Evolutionary conservation across 495 filamentous ascomycete genomes (phyloP), one percentile per base, ranked within the genome.

Genomic region (Thermothielavioides terrestris): DNA sequence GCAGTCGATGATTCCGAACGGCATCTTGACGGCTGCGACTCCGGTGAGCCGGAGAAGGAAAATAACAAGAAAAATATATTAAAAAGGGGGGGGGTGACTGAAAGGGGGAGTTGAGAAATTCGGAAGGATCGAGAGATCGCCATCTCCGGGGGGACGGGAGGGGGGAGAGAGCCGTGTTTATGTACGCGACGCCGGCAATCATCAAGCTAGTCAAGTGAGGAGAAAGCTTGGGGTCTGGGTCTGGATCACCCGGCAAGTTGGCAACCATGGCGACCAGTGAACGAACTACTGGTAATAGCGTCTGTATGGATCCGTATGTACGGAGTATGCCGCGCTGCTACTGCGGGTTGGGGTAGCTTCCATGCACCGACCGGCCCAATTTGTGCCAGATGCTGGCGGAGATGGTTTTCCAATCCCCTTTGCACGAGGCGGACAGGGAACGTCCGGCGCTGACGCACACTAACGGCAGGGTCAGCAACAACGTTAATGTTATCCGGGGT

Each of bases 1-100:
- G 32, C 63, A 63, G 30, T 74, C 70, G 17, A 63, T 49, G 31
- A 74, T 73, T 53, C 71, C 69, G 43, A 70, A 54, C 20, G 63
- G 60, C 70, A 74, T 74, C 7, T 17, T 57, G 47, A 36, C 42
- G 52, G 20, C 31, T 38, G 18, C 27, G 23, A 30, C 15, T n/a
- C n/a, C 8, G 25, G 15, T 17, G 17, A 0, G n/a, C 38, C 42
- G 2, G 12, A 6, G 17, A 46, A 17, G 15, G 15, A 22, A 52
- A 39, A 6, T 23, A 15, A 10, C 21, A 18, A 48, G 15, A 40
- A 21, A 39, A 17, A 14, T 6, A 10, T 38, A 20, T 8, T 12
- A 47, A 37, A n/a, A n/a, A n/a, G n/a, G n/a, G n/a, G n/a, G n/a
- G n/a, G n/a, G n/a, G n/a, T n/a, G n/a, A n/a, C n/a, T n/a, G n/a